phyloP scores from a whole-genome alignment of 352 stramenopile genomes.

The Phytophthora constricta region DNA sequence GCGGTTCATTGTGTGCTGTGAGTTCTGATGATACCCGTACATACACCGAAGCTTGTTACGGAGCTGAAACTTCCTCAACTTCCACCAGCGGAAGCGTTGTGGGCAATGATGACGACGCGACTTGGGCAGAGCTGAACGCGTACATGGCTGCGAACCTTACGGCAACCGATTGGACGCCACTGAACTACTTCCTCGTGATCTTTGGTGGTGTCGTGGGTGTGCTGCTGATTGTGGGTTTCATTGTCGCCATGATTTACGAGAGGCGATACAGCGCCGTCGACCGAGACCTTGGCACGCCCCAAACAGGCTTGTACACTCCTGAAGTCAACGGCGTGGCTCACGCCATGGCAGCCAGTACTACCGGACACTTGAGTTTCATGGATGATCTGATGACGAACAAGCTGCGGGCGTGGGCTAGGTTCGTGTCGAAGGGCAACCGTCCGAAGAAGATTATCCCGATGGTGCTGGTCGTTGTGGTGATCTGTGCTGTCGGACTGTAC shows the following conservation, averaged over 20 bases:
- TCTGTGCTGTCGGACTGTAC: slow-evolving; percentile 47
- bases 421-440: slow-evolving; percentile 44
- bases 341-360: slow-evolving; percentile 25
- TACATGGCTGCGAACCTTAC: slow-evolving; percentile 49
- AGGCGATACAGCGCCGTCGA: slow-evolving; percentile 30
- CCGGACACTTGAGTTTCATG: slow-evolving; percentile 40
- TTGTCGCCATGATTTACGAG: slow-evolving; percentile 41
- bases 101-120: slow-evolving; percentile 28
- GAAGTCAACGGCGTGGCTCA: slow-evolving; percentile 26
- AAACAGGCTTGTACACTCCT: slow-evolving; percentile 33
- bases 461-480: slow-evolving; percentile 43
- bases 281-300: slow-evolving; percentile 24
- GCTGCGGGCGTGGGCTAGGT: slow-evolving; percentile 50
- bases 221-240: slow-evolving; percentile 49
- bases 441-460: slow-evolving; percentile 49
- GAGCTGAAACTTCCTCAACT: slow-evolving; percentile 12
- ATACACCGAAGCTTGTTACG: slow-evolving; percentile 50
- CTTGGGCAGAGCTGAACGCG: slow-evolving; percentile 47
- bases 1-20: slow-evolving; percentile 55
- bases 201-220: slow-evolving; percentile 43
- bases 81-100: slow-evolving; percentile 24
- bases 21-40: slow-evolving; percentile 39
- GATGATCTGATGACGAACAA: slow-evolving; percentile 53
- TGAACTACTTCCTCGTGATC: slow-evolving; percentile 66
- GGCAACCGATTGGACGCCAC: slow-evolving; percentile 42